phyloP scores from a whole-genome alignment of 2,329 filamentous ascomycete genomes.

The Lasiodiplodia sp. region DNA sequence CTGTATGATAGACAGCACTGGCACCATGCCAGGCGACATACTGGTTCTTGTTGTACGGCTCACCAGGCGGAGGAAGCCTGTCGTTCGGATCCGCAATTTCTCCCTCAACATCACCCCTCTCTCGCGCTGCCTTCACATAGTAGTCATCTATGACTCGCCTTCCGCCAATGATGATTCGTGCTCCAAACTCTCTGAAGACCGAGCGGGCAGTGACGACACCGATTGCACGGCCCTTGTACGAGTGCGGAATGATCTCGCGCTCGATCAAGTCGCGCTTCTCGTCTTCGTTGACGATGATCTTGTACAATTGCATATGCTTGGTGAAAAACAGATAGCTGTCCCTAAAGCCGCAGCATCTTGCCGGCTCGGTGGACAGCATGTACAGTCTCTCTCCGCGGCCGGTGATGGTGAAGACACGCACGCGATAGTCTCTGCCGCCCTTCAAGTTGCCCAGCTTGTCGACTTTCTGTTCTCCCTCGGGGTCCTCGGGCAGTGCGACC shows the following conservation, averaged over 20 bases:
- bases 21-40: conserved; percentile 99
- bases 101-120: conserved; percentile 82
- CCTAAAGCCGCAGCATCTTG: conserved; percentile 93
- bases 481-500: conserved; percentile 84
- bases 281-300: conserved; percentile 97
- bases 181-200: conserved; percentile 95
- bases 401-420: conserved; percentile 90
- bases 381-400: conserved; percentile 86
- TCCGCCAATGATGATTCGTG: conserved; percentile 91
- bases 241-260: conserved; percentile 93
- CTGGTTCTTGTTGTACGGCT: conserved; percentile 98
- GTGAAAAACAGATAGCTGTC: conserved; percentile 99
- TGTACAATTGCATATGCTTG: conserved; percentile 94
- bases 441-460: conserved; percentile 85
- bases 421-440: conserved; percentile 89
- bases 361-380: conserved; percentile 98
- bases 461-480: conserved; percentile 91
- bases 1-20: conserved; percentile 92
- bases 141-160: conserved; percentile 90
- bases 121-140: conserved; percentile 75
- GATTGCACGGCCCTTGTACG: conserved; percentile 97
- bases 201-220: conserved; percentile 96
- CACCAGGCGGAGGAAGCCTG: conserved; percentile 73
- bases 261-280: conserved; percentile 97
- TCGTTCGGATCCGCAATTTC: conserved; percentile 92